Evolutionary conservation across 148 eudicot species (phyloP).

Genomic region (Chenopodium berlandieri): DNA sequence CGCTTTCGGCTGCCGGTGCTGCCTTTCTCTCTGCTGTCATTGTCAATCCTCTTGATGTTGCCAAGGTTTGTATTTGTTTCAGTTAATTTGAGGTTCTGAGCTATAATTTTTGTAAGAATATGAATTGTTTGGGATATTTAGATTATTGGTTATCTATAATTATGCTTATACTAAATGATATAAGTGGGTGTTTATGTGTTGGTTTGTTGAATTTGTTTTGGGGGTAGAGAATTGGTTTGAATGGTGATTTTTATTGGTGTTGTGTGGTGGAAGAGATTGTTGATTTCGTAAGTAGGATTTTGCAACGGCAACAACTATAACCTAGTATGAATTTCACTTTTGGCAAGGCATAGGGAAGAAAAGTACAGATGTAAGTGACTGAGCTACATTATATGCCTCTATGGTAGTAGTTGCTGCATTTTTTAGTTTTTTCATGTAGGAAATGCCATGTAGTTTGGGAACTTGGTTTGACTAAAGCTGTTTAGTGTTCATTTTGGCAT

Average conservation of each 20-base stretch:
- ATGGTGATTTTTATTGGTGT: too few species aligned
- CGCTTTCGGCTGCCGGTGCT: constrained; percentile 92
- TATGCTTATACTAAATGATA: not conserved
- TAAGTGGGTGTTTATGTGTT: not conserved
- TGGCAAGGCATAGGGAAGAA: not conserved
- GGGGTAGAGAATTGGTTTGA: not conserved
- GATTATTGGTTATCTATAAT: not conserved
- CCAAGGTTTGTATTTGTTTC: constrained; percentile 47
- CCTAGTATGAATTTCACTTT: too few species aligned
- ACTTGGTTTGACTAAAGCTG: not conserved
- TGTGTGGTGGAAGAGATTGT: not conserved
- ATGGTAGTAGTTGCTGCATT: not conserved
- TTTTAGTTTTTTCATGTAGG: not conserved
- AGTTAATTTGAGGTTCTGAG: not conserved
- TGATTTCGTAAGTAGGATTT: not conserved
- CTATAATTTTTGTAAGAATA: not conserved
- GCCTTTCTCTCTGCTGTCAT: constrained; percentile 83
- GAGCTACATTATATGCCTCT: not conserved
- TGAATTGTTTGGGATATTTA: not conserved
- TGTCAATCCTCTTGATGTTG: constrained; percentile 97
- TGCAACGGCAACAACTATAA: not conserved
- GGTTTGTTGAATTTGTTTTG: not conserved
- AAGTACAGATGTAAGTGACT: not conserved
- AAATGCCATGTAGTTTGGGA: not conserved
- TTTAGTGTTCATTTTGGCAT: not conserved